These are phyloP conservation scores for Geranium incanum DNA, from an alignment of 441 rosid genomes.

Conservation along the genomic window DNA sequence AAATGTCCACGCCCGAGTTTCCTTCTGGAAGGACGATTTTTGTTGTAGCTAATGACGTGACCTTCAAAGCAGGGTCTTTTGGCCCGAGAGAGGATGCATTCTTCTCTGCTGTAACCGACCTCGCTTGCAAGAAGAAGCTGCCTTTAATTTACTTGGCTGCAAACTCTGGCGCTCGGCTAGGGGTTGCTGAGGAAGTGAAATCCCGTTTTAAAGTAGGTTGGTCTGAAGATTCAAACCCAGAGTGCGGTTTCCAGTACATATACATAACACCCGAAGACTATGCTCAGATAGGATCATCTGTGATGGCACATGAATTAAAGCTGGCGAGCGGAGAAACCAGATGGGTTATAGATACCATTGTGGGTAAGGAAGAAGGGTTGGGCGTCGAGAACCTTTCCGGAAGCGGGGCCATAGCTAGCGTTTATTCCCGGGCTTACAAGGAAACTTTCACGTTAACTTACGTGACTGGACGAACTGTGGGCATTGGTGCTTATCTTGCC, in stretches of 20 bases:
- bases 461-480: slow-evolving; percentile 96
- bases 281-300: slow-evolving; percentile 59
- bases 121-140: slow-evolving; percentile 82
- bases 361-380: slow-evolving; percentile 94
- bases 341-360: slow-evolving; percentile 92
- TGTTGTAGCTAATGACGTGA: slow-evolving; percentile 83
- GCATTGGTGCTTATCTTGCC: slow-evolving; percentile 98
- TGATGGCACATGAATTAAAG: slow-evolving; percentile 84
- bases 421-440: slow-evolving; percentile 88
- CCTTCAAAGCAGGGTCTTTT: slow-evolving; percentile 97
- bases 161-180: slow-evolving; percentile 97
- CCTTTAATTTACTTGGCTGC: slow-evolving; percentile 97
- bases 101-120: slow-evolving; percentile 87
- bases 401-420: slow-evolving; percentile 98
- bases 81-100: slow-evolving; percentile 98
- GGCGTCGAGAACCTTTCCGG: slow-evolving; percentile 97
- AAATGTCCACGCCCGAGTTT: slow-evolving; percentile 86
- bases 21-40: slow-evolving; percentile 86
- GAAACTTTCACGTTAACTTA: slow-evolving; percentile 94
- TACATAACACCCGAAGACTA: slow-evolving; percentile 77
- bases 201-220: slow-evolving; percentile 88
- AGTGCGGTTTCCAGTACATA: slow-evolving; percentile 86
- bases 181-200: slow-evolving; percentile 95
- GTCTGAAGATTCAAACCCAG: slow-evolving; percentile 83
- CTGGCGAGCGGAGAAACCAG: slow-evolving; percentile 68